These are phyloP conservation scores for Carex scoparia DNA, from an alignment of 176 grass and related monocot species.

Conservation along the genomic window DNA sequence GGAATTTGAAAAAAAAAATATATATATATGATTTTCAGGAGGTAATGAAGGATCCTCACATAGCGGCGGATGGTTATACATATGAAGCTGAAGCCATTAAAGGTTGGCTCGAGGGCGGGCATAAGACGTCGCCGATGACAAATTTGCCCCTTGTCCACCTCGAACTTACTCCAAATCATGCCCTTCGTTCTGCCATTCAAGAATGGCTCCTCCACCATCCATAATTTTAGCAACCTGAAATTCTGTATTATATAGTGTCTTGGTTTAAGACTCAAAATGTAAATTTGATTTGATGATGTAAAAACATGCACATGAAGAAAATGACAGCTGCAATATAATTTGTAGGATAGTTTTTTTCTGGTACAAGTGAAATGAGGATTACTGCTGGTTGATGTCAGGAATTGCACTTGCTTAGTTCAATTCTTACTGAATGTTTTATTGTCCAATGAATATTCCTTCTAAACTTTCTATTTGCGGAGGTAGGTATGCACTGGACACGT, in stretches of 20 bases:
- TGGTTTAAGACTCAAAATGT: neutral
- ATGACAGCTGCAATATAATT: neutral
- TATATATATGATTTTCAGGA: slow-evolving; percentile 29
- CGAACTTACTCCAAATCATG: slow-evolving; percentile 44
- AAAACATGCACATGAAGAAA: neutral
- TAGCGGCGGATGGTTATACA: slow-evolving; percentile 65
- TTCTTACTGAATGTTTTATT: neutral
- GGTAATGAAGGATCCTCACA: slow-evolving; percentile 72
- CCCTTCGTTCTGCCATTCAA: slow-evolving; percentile 60
- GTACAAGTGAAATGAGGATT: neutral
- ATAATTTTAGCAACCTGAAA: neutral
- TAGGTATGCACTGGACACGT: no score
- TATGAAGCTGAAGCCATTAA: slow-evolving; percentile 72
- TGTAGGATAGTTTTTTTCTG: neutral
- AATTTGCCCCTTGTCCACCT: slow-evolving; percentile 39
- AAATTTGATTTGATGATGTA: neutral
- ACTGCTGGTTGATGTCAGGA: neutral
- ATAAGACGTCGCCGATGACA: slow-evolving; percentile 63
- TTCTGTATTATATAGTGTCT: no score
- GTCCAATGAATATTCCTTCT: neutral
- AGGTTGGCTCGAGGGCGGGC: slow-evolving; percentile 58
- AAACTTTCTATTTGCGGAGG: no score
- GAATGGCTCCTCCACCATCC: slow-evolving; percentile 37
- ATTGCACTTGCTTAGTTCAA: neutral
- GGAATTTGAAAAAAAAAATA: neutral